Evolutionary conservation across 805 yeast genomes (phyloP).

Genomic region (Teunomyces barrocoloradensis): DNA sequence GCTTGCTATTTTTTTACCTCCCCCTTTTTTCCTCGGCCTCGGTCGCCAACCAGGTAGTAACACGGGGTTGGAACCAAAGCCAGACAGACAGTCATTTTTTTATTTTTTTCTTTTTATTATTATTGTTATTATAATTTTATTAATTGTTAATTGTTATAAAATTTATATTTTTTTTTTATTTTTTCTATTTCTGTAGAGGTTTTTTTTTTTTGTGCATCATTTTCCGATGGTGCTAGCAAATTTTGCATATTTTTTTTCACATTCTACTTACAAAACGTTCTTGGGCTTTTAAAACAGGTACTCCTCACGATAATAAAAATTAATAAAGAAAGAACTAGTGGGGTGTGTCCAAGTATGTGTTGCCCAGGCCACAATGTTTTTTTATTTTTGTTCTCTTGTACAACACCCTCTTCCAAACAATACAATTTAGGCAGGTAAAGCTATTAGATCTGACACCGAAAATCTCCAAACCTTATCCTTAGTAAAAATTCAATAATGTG

Average conservation of each 20-base stretch:
- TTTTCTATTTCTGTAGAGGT: neutral
- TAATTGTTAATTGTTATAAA: neutral
- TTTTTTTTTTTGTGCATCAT: neutral
- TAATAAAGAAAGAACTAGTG: too few relatives aligned
- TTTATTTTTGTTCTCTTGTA: too few relatives aligned
- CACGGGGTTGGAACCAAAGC: neutral
- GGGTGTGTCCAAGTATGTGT: too few relatives aligned
- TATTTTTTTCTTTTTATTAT: neutral
- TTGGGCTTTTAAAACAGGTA: neutral
- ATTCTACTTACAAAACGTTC: neutral
- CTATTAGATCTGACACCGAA: neutral
- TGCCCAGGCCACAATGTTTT: too few relatives aligned
- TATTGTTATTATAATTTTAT: neutral
- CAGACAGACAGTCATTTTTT: neutral
- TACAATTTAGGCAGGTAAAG: too few relatives aligned
- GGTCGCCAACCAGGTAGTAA: neutral
- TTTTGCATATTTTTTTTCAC: neutral
- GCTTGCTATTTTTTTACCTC: neutral
- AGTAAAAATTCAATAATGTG: neutral
- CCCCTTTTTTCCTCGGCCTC: neutral
- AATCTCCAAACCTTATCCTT: neutral
- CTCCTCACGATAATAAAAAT: too few relatives aligned
- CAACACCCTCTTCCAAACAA: too few relatives aligned
- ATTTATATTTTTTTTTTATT: neutral
- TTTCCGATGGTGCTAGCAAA: neutral